Evolutionary conservation across 2,329 filamentous ascomycete species (phyloP).

Genomic region (Leptographium procerum): DNA sequence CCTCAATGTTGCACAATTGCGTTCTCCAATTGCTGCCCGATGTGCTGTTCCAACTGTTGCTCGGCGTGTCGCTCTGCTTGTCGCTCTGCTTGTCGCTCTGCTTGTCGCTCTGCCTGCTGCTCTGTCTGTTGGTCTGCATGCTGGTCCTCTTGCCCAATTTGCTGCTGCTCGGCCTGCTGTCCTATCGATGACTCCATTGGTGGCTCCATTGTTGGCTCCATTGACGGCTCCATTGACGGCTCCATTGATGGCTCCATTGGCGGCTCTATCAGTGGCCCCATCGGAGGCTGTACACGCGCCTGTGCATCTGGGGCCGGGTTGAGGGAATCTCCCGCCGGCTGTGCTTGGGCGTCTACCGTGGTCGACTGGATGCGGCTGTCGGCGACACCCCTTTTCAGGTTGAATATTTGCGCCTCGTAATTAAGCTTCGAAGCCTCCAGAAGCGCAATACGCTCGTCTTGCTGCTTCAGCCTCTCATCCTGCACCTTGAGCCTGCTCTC

Average conservation of each 20-base stretch:
- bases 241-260: not conserved
- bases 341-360: not conserved
- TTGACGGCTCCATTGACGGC: not conserved
- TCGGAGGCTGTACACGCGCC: not conserved
- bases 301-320: not conserved
- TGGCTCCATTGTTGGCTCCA: not conserved
- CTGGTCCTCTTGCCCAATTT: not conserved
- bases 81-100: not conserved
- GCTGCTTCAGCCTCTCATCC: slow-evolving; percentile 27
- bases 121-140: not conserved
- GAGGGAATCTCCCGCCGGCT: not conserved
- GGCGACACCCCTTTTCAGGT: slow-evolving; percentile 24
- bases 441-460: slow-evolving; percentile 16
- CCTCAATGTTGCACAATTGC: not conserved
- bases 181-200: not conserved
- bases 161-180: not conserved
- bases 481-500: slow-evolving; percentile 46
- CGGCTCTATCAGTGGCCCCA: not conserved
- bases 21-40: slow-evolving; percentile 6
- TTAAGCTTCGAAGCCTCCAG: slow-evolving; percentile 29
- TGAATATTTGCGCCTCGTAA: slow-evolving; percentile 24
- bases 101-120: not conserved
- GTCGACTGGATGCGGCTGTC: not conserved
- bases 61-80: slow-evolving; percentile 4
- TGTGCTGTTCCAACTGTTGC: slow-evolving; percentile 9